Conservation (phyloP, 2,329 filamentous ascomycete genomes). For the Fusarium sp. region DNA sequence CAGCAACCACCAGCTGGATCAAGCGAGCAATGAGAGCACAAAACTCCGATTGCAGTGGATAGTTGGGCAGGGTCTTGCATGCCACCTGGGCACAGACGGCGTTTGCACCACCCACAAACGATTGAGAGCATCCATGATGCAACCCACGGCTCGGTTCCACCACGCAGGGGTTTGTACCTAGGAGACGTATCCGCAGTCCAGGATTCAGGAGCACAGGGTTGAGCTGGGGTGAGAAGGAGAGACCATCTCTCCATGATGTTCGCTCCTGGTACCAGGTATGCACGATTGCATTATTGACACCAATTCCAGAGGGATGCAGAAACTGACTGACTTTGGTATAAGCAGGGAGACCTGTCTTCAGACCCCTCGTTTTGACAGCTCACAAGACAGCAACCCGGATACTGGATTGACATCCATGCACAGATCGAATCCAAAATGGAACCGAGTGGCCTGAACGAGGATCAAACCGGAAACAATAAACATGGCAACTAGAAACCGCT, state of each 20-base stretch:
- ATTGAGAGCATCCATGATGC: slow-evolving; percentile 30
- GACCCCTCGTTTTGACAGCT: background rate
- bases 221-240: slow-evolving; percentile 6
- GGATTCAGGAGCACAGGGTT: slow-evolving; percentile 19
- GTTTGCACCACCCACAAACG: slow-evolving; percentile 30
- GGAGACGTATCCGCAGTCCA: slow-evolving; percentile 21
- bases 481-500: slow-evolving; percentile 19
- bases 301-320: slow-evolving; percentile 5
- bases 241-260: slow-evolving; percentile 21
- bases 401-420: background rate
- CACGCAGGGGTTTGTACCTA: slow-evolving; percentile 25
- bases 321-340: background rate
- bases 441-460: slow-evolving; percentile 6
- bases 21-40: slow-evolving; percentile 19
- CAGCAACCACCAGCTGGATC: slow-evolving; percentile 11
- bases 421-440: slow-evolving; percentile 7
- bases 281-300: slow-evolving; percentile 3
- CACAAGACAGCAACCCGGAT: background rate
- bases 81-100: slow-evolving; percentile 19
- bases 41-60: slow-evolving; percentile 28
- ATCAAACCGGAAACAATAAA: slow-evolving; percentile 28
- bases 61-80: slow-evolving; percentile 27
- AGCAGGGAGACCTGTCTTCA: background rate
- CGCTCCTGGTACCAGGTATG: slow-evolving; percentile 11
- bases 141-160: slow-evolving; percentile 30